Evolutionary conservation across 345 rosid species (phyloP), one percentile per base, ranked within the genome.

Genomic region (Trapa incisa): DNA sequence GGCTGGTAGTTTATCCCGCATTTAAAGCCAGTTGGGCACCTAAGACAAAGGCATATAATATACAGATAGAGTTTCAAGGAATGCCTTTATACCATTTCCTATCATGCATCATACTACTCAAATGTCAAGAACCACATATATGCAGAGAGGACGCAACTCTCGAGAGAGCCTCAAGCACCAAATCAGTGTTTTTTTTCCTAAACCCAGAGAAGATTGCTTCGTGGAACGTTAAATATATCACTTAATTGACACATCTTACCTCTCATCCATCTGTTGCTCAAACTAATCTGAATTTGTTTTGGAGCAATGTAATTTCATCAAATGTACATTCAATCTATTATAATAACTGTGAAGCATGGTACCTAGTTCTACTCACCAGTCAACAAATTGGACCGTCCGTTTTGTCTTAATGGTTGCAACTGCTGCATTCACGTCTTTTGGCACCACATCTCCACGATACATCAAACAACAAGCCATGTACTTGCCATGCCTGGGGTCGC

Each of bases 1-100:
- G 92, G 86, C 77, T 89, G 84, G 72, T 85, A 89, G 84, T 89
- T 89, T 76, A 87, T 85, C 37, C 96, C 92, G 4, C 96, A 89
- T 69, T 87, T 87, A 78, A 89, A 89, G 22, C 96, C 96, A 42
- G 96, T 89, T 38, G 96, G 96, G 68, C 96, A 87, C 92, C 92
- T 87, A 75, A 64, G 72, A 65, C 6, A 63, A 58, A 41, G 58
- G 17, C 60, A 54, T n/a, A 54, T 50, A 17, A 58, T n/a, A 70
- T 11, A 43, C 6, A 36, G 10, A 1, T 48, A 47, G 16, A 47
- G 53, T 47, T 11, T 47, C 14, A 47, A 47, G 16, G 16, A 47
- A 47, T 47, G 53, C 16, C 53, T 47, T 47, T 13, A 0, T 15
- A 15, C 11, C 53, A 47, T 47, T 47, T 47, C 14, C 53, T 41